These are phyloP conservation scores for Ganoderma lingzhi DNA, from an alignment of 1,284 basidiomycete genomes.

Conservation along the genomic window DNA sequence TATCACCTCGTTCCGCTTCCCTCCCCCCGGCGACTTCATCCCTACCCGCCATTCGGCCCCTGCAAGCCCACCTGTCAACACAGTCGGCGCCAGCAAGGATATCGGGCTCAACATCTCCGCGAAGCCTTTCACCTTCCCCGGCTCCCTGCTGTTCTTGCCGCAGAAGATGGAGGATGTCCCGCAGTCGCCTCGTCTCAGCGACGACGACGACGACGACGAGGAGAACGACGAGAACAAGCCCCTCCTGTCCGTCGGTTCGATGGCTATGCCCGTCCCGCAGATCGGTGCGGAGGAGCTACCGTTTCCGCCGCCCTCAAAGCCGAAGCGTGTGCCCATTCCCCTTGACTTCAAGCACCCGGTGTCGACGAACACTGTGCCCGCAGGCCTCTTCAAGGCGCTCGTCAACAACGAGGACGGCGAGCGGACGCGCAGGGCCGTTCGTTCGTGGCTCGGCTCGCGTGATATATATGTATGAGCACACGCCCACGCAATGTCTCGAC, in stretches of 20 bases:
- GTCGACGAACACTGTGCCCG: constrained; percentile 79
- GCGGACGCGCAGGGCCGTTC: constrained; percentile 69
- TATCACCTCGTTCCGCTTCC: constrained; percentile 81
- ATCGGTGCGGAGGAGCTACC: constrained; percentile 43
- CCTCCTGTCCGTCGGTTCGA: constrained; percentile 10
- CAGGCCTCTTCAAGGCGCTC: constrained; percentile 83
- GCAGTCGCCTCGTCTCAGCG: constrained; percentile 31
- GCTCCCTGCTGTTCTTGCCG: constrained; percentile 40
- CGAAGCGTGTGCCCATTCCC: constrained; percentile 78
- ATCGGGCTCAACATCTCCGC: constrained; percentile 48
- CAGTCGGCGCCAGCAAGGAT: constrained; percentile 33
- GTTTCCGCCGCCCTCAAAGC: constrained; percentile 48
- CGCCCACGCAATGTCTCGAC: constrained; percentile 74
- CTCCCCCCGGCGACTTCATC: constrained; percentile 57
- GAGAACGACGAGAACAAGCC: constrained; percentile 37
- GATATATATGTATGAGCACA: constrained; percentile 70
- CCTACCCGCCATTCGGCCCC: constrained; percentile 57
- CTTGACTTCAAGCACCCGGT: constrained; percentile 81
- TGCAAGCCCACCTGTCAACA: constrained; percentile 44
- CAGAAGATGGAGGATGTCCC: constrained; percentile 24
- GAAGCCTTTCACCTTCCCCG: constrained; percentile 72
- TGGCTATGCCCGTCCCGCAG: constrained; percentile 32
- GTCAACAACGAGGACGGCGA: constrained; percentile 63
- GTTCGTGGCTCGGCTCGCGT: constrained; percentile 76
- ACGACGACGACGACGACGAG: constrained; percentile 33